phyloP scores from a whole-genome alignment of 768 basidiomycete species.

The Mycena crocata region DNA sequence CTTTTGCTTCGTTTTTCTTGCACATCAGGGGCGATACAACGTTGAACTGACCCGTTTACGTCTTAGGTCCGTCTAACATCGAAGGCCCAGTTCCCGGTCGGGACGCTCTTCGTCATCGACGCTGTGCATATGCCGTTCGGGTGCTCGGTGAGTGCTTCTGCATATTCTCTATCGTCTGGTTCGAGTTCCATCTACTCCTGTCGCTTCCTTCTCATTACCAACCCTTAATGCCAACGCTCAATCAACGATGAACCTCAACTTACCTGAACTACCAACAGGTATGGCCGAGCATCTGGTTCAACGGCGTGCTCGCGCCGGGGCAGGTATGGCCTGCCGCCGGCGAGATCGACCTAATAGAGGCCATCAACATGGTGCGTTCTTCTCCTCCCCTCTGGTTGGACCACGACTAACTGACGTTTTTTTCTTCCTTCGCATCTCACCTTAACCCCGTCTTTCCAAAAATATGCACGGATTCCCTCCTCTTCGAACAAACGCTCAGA shows the following conservation, averaged over 20 bases:
- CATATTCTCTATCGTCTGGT: conserved; percentile 24
- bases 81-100: conserved; percentile 54
- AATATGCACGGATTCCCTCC: too few relatives aligned
- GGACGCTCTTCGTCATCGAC: conserved; percentile 59
- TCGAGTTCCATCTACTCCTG: neutral
- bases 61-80: conserved; percentile 24
- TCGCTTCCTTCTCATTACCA: too few relatives aligned
- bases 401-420: too few relatives aligned
- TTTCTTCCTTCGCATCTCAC: too few relatives aligned
- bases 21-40: too few relatives aligned
- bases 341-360: conserved; percentile 54
- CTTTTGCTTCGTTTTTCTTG: too few relatives aligned
- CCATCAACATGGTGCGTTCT: conserved; percentile 32
- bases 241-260: too few relatives aligned
- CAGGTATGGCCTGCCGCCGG: conserved; percentile 58
- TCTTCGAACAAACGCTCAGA: neutral
- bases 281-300: conserved; percentile 61
- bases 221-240: too few relatives aligned
- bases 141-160: conserved; percentile 52
- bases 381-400: neutral
- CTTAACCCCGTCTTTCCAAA: too few relatives aligned
- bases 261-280: conserved; percentile 45
- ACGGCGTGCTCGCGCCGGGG: conserved; percentile 49
- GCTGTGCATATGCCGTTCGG: conserved; percentile 61
- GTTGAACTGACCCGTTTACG: too few relatives aligned